Base-by-base conservation (phyloP, 2,329 filamentous ascomycete genomes). In the Xylariomycetidae sp. region DNA sequence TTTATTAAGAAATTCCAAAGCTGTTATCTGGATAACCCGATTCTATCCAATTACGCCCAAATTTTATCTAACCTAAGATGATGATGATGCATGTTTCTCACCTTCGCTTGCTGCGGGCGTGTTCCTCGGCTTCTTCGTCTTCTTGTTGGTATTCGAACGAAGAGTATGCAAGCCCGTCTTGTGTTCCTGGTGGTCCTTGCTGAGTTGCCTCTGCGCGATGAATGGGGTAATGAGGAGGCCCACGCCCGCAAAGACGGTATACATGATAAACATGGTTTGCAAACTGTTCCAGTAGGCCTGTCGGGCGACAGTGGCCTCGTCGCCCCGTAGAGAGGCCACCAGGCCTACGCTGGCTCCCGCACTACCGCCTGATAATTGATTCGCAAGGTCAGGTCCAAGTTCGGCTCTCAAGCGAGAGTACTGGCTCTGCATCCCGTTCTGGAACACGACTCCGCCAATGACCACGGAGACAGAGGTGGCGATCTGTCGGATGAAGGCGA, bases 361-460 rank as follows among this genome's bases (percentile, higher is more conserved):
- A 33, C 64, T 61, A 28, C 63, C 63, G 16, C 73, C 71, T 17
- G 69, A 64, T n/a, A 80, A 64, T 13, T 61, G 51, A 3, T 53
- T 40, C 0, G 69, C 67, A 2, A 64, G 54, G 23, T 68, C 48
- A 0, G 64, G 59, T 1, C 72, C 72, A 0, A 85, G 66, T 4
- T 70, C 57, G 18, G 59, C 48, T 15, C 61, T 57, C 18, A 85
- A 67, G 7, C 52, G 50, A 4, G 61, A 50, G 17, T 69, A 64
- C 45, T 77, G 72, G 29, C 64, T 66, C 43, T 76, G 61, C 78
- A 88, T 85, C 38, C 72, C 64, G 54, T 89, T 88, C 59, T 87
- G 80, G 62, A 89, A 88, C 23, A 89, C 72, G 28, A 87, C 82
- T n/a, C 82, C 79, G 16, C 85, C 85, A 25, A 88, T 67, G 2